Evolutionary conservation across 2,329 filamentous ascomycete genomes (phyloP).

Genomic region (Ramichloridium luteum): DNA sequence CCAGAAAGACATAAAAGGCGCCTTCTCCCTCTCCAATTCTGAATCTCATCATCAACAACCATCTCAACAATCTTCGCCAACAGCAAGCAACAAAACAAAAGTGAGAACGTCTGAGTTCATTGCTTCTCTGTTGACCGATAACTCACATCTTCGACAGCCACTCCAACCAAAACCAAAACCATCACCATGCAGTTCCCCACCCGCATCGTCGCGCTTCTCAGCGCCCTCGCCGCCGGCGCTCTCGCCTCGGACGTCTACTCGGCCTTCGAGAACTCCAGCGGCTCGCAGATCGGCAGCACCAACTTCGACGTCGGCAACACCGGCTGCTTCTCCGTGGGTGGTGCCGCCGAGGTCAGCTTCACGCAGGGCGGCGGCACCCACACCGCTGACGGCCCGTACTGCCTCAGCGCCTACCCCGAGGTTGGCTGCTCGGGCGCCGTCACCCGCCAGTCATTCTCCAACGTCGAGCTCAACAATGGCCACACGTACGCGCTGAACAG

Average conservation of each 20-base stretch:
- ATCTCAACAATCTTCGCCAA: no score
- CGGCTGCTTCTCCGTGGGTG: not conserved
- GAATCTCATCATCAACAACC: no score
- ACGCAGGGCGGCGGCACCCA: not conserved
- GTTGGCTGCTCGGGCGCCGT: not conserved
- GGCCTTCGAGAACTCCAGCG: not conserved
- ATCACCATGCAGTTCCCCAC: not conserved
- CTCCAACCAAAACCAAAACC: no score
- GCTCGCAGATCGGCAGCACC: conserved; percentile 5
- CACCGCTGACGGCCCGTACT: not conserved
- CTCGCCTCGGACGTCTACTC: conserved; percentile 1
- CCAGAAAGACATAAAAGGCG: no score
- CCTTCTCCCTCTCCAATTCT: no score
- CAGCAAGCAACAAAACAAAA: no score
- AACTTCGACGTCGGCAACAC: conserved; percentile 3
- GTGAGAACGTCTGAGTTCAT: no score
- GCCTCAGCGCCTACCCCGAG: not conserved
- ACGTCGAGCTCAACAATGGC: not conserved
- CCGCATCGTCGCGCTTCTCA: not conserved
- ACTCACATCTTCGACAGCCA: no score
- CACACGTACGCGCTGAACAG: not conserved
- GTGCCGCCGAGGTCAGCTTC: not conserved
- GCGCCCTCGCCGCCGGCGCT: not conserved
- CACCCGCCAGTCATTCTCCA: not conserved
- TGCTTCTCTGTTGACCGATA: no score